Percentiles rank a stretch among this genome's conserved stretches.
These are phyloP conservation scores for Trichoderma sp. DNA, from an alignment of 2,329 filamentous ascomycete species.

Conservation along the genomic window DNA sequence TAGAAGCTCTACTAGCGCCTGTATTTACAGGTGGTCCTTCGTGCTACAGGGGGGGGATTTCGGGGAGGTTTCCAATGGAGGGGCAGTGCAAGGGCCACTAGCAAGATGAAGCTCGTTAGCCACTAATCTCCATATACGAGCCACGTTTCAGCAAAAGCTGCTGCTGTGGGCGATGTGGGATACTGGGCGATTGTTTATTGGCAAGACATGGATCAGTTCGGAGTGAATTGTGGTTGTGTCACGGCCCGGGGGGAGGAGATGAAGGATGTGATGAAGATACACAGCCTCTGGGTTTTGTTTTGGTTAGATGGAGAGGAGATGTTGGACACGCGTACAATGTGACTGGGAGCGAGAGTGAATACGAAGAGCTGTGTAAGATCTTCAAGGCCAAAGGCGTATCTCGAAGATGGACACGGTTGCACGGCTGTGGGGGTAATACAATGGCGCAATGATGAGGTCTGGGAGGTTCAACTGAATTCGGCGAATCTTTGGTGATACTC, in stretches of 20 bases:
- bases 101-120: not conserved
- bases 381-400: not conserved
- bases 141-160: constrained; percentile 1
- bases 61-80: not conserved
- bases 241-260: not conserved
- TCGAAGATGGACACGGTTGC: not conserved
- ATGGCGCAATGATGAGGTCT: not conserved
- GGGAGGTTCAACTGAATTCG: not conserved
- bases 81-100: not conserved
- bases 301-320: not conserved
- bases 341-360: not conserved
- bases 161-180: not conserved
- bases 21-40: not conserved
- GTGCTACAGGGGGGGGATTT: not conserved
- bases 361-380: not conserved
- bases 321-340: not conserved
- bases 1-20: not conserved
- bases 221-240: not conserved
- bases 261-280: not conserved
- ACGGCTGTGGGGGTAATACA: not conserved
- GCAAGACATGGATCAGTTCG: constrained; percentile 1
- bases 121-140: constrained; percentile 17
- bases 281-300: constrained; percentile 1
- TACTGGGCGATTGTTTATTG: constrained; percentile 2
- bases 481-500: not conserved